Conservation (phyloP, 306 rosid genomes). For the Prunus mongolica region DNA sequence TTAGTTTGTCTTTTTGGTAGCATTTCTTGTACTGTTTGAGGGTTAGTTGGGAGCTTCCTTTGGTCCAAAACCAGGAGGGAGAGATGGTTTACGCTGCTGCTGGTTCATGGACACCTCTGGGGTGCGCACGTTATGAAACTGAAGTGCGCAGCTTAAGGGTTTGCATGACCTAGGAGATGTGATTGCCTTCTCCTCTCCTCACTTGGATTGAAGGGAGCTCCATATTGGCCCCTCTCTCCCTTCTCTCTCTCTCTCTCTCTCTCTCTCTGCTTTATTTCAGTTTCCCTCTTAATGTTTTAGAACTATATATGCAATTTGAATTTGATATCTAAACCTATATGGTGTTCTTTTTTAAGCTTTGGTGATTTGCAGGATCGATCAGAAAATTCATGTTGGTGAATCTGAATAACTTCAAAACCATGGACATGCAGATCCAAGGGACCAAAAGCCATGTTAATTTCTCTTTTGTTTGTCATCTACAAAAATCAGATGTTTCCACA, state of each 20-base stretch:
- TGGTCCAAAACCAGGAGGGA: conserved; percentile 25
- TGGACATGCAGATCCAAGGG: neutral
- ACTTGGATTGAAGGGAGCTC: conserved; percentile 54
- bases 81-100: conserved; percentile 29
- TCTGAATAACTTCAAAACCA: neutral
- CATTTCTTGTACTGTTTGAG: neutral
- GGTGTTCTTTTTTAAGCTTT: neutral
- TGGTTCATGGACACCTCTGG: conserved; percentile 39
- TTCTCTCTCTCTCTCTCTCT: neutral
- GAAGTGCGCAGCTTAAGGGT: conserved; percentile 30
- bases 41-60: conserved; percentile 31
- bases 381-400: neutral
- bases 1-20: neutral
- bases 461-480: neutral
- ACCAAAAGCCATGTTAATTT: neutral
- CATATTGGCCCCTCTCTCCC: neutral
- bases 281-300: neutral
- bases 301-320: neutral
- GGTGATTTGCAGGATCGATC: neutral
- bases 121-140: conserved; percentile 17
- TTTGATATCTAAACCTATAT: neutral
- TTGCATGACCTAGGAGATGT: conserved; percentile 42
- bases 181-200: conserved; percentile 30
- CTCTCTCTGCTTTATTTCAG: neutral
- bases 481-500: neutral